These are phyloP conservation scores for Podospora comata DNA, from an alignment of 495 filamentous ascomycete genomes.

Conservation along the genomic window DNA sequence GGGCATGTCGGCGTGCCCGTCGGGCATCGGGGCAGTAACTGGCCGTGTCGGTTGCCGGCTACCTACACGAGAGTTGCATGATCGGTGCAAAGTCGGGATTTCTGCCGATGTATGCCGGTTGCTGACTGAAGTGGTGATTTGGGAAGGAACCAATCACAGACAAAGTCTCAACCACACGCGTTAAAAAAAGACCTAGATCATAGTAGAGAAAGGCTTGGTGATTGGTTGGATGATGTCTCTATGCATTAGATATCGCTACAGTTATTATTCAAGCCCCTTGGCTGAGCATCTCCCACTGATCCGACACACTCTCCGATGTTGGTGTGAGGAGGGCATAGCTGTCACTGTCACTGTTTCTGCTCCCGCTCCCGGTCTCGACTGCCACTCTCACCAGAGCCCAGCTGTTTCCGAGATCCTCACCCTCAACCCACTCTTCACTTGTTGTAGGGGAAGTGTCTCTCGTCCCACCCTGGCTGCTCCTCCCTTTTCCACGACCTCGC, in stretches of 20 bases:
- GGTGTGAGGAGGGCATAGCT: background rate
- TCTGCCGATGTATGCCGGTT: background rate
- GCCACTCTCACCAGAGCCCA: background rate
- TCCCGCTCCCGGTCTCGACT: background rate
- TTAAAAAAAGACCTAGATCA: no score
- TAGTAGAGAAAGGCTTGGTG: no score
- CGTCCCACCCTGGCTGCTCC: background rate
- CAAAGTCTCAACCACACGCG: no score
- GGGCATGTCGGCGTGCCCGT: background rate
- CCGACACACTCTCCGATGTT: background rate
- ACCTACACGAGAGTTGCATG: background rate
- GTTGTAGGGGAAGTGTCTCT: background rate
- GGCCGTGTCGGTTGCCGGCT: background rate
- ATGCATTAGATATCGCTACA: background rate
- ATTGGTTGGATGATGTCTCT: background rate
- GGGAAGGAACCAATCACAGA: no score
- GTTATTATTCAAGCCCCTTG: background rate
- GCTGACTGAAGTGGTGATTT: no score
- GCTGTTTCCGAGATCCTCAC: background rate
- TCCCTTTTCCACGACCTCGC: background rate
- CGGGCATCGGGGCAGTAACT: background rate
- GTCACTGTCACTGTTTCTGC: background rate
- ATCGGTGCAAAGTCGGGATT: background rate
- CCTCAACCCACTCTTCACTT: background rate
- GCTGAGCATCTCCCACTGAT: background rate